Percentiles rank a stretch among this genome's conserved stretches.
Conservation (phyloP, 495 filamentous ascomycete species). For the Chaetomium fimeti region DNA sequence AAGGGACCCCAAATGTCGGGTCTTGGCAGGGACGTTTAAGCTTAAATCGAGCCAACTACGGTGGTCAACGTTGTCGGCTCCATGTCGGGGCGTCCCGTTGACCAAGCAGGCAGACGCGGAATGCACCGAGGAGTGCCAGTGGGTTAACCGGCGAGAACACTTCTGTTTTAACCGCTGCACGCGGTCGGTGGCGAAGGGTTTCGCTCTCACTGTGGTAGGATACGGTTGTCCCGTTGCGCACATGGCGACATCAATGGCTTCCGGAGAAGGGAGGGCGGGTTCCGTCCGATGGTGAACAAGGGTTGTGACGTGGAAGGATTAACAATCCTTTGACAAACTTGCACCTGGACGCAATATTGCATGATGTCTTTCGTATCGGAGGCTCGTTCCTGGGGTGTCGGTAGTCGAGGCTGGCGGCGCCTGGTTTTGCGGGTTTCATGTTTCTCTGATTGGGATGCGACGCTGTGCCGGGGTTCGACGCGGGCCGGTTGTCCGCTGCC, state of each 20-base stretch:
- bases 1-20: not conserved
- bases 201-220: too few species aligned
- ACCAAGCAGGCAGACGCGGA: not conserved
- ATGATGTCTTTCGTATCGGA: not conserved
- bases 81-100: not conserved
- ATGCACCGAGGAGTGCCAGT: not conserved
- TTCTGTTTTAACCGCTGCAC: too few species aligned
- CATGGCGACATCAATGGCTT: too few species aligned
- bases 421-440: not conserved
- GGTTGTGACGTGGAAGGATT: too few species aligned
- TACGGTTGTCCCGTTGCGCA: too few species aligned
- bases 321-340: too few species aligned
- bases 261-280: too few species aligned
- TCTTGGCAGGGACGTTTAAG: constrained; percentile 20
- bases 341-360: not conserved
- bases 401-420: not conserved
- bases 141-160: not conserved
- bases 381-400: not conserved
- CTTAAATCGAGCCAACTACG: constrained; percentile 8
- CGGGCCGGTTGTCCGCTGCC: constrained; percentile 3
- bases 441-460: not conserved
- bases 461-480: not conserved
- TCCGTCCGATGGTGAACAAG: too few species aligned
- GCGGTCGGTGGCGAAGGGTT: too few species aligned
- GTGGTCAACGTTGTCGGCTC: not conserved